These are phyloP conservation scores for Teunomyces funiuensis DNA, from an alignment of 805 yeast species.

Conservation along the genomic window DNA sequence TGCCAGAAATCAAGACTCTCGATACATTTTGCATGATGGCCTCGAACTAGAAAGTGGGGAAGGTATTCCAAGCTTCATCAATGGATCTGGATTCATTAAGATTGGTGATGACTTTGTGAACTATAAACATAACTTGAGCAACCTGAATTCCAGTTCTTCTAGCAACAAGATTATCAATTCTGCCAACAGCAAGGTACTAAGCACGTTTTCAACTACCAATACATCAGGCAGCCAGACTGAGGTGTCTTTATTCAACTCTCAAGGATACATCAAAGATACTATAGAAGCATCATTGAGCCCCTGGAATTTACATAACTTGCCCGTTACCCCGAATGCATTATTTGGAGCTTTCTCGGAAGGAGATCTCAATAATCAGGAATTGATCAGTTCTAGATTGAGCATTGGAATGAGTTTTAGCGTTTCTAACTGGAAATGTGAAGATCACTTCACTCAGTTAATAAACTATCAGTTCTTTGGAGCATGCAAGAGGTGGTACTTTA, in stretches of 20 bases:
- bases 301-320: conserved; percentile 61
- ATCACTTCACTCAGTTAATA: conserved; percentile 53
- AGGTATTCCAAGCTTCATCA: conserved; percentile 27
- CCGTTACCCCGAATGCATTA: conserved; percentile 49
- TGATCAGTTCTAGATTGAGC: conserved; percentile 45
- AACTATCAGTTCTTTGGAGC: conserved; percentile 60
- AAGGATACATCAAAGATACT: conserved; percentile 17
- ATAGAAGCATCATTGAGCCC: conserved; percentile 34
- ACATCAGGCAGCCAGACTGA: conserved; percentile 7
- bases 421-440: conserved; percentile 60
- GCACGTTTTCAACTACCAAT: conserved; percentile 1
- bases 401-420: conserved; percentile 56
- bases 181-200: conserved; percentile 1
- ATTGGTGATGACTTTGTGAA: conserved; percentile 29
- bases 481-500: conserved; percentile 57
- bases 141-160: conserved; percentile 16
- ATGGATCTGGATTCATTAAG: conserved; percentile 36
- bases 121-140: conserved; percentile 22
- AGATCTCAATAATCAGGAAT: conserved; percentile 43
- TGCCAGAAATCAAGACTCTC: conserved; percentile 22
- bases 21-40: conserved; percentile 17
- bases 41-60: conserved; percentile 28
- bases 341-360: conserved; percentile 42
- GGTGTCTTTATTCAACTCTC: conserved; percentile 19
- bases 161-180: conserved; percentile 10